Conservation (phyloP, 2,329 filamentous ascomycete genomes). For the Fusarium sp. region DNA sequence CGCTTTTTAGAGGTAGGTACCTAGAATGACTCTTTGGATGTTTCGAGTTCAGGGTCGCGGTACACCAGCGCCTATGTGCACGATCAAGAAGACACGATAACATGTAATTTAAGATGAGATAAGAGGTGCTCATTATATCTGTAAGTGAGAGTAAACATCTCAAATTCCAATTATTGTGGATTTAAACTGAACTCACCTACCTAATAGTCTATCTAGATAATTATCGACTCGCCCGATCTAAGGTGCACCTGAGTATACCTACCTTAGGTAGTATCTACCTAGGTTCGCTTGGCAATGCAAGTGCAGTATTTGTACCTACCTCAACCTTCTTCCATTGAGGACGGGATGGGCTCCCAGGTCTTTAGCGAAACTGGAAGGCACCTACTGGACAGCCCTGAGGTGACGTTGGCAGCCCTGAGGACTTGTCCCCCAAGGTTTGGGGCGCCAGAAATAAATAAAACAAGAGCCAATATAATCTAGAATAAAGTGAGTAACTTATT, state of each 20-base stretch:
- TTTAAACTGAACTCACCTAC: not conserved
- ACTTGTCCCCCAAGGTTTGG: not conserved
- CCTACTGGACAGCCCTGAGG: not conserved
- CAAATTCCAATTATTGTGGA: not conserved
- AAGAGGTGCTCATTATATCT: not conserved
- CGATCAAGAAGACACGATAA: not conserved
- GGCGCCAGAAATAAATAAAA: not conserved
- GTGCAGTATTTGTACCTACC: not conserved
- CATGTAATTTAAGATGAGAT: not conserved
- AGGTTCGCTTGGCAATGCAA: not conserved
- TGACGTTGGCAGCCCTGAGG: not conserved
- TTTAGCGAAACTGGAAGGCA: not conserved
- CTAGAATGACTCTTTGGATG: constrained; percentile 25
- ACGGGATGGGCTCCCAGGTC: not conserved
- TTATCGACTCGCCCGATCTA: not conserved
- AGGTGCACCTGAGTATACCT: too few relatives aligned
- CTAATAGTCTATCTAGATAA: not conserved
- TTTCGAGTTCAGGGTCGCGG: constrained; percentile 1
- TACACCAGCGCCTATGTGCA: not conserved
- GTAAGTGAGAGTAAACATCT: not conserved
- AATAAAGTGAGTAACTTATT: not conserved
- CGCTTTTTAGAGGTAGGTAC: constrained; percentile 3
- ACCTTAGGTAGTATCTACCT: too few relatives aligned
- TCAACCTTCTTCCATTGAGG: not conserved
- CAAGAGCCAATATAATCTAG: not conserved